A percentile compares a stretch with the other conserved stretches of the same genome.
Evolutionary conservation across 2,329 filamentous ascomycete genomes (phyloP).

Genomic region (Calonectria pseudoturangicola): DNA sequence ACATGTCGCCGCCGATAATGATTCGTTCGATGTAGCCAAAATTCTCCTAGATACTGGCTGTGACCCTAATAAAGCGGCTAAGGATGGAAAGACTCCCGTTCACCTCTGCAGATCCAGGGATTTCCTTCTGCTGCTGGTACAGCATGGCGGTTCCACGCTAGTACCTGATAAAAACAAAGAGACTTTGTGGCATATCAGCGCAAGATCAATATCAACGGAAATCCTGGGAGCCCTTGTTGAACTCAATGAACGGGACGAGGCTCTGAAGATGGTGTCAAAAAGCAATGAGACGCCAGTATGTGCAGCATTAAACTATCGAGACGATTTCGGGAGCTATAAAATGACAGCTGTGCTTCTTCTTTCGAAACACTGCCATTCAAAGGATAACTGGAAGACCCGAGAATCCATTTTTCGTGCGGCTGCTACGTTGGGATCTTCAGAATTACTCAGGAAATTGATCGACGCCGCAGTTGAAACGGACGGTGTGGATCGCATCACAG

Average conservation of each 20-base stretch:
- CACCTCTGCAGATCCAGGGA: no score
- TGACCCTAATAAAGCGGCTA: not conserved
- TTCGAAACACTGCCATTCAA: not conserved
- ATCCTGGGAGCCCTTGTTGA: no score
- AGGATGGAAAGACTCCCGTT: not conserved
- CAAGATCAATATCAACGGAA: no score
- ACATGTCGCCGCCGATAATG: not conserved
- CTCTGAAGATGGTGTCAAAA: no score
- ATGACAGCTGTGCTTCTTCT: not conserved
- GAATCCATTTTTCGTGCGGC: not conserved
- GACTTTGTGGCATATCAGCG: no score
- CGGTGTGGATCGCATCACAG: not conserved
- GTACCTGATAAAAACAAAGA: no score
- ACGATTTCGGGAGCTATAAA: no score
- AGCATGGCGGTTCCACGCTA: no score
- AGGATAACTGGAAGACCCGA: not conserved
- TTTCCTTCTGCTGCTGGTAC: no score
- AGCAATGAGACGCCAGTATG: no score
- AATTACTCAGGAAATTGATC: not conserved
- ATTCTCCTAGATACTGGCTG: not conserved
- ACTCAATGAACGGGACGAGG: no score
- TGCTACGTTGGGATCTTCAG: not conserved
- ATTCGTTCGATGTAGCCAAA: not conserved
- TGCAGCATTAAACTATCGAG: no score
- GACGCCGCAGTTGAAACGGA: conserved; percentile 18